Conservation (phyloP, 2,329 filamentous ascomycete genomes). For the Fusarium annulatum region DNA sequence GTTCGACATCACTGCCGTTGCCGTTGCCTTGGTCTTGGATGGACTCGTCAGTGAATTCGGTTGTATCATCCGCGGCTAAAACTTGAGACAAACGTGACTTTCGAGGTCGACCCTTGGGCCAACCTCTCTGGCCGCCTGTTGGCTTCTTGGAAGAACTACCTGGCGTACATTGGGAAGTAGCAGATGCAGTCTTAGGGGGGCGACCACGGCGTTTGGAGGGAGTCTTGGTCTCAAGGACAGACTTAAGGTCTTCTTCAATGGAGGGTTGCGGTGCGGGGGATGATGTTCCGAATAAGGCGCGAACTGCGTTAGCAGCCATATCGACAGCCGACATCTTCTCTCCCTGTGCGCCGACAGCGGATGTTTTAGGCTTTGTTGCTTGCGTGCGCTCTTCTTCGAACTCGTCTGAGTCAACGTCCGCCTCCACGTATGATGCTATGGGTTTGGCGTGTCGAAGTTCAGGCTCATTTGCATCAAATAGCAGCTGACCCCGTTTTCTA, state of each 20-base stretch:
- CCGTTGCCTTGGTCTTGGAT: neutral
- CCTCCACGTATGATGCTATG: constrained; percentile 62
- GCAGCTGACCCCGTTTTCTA: constrained; percentile 36
- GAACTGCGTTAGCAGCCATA: constrained; percentile 53
- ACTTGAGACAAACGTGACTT: constrained; percentile 38
- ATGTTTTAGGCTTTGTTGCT: constrained; percentile 6
- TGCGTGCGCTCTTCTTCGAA: constrained; percentile 58
- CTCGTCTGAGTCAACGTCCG: constrained; percentile 54
- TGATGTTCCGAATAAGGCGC: constrained; percentile 43
- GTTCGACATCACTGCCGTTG: constrained; percentile 26
- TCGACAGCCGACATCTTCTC: constrained; percentile 50
- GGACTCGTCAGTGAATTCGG: neutral
- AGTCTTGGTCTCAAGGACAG: constrained; percentile 3
- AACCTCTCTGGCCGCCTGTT: constrained; percentile 38
- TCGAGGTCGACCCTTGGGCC: constrained; percentile 46
- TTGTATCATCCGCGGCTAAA: constrained; percentile 2
- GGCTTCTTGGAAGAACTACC: constrained; percentile 29
- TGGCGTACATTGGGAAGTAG: constrained; percentile 1
- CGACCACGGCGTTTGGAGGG: constrained; percentile 46
- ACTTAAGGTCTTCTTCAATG: neutral
- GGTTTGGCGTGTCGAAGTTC: constrained; percentile 64
- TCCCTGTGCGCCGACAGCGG: constrained; percentile 2
- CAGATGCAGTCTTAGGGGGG: constrained; percentile 47
- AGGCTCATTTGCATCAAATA: constrained; percentile 60
- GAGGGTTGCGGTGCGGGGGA: neutral